Evolutionary conservation across 2,329 filamentous ascomycete species (phyloP), one percentile per base, ranked within the genome.

Genomic region (Trichoderma sp.): DNA sequence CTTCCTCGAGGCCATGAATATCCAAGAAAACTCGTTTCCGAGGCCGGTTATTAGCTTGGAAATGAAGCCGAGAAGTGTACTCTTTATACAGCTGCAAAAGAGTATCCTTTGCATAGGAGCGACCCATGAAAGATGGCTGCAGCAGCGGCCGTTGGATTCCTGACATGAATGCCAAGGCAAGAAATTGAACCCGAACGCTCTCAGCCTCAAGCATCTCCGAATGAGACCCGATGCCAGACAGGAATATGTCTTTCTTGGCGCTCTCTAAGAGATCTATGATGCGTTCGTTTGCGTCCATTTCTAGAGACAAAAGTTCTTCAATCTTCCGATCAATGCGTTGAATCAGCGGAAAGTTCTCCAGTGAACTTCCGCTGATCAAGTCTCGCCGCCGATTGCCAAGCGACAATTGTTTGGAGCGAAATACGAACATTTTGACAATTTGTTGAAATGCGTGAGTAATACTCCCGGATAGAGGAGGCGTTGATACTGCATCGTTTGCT

Each of bases 1-100:
- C 77, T 33, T 78, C 78, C 21, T 78, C 78, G 6, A 79, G 72
- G 31, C 73, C 75, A n/a, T 75, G 65, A 3, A 79, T 77, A 59
- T 76, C 71, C 3, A 79, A 53, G 60, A 79, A 79, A 0, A 75
- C 62, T 1, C 71, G 66, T 21, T 76, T 64, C 12, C 75, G 53
- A 6, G 65, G 73, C 4, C 65, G 65, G 3, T 66, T 59, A 27
- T 60, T 62, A 11, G 73, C 64, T 45, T 71, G 50, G 8, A 74
- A 74, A 31, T 74, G 71, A 12, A 75, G 66, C 7, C 38, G 35
- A 59, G 56, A 62, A 18, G 33, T 53, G 29, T 71, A 71, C 21
- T 75, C 56, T 14, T 33, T 50, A 24, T 74, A 74, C 2, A 74
- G 38, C 9, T 64, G 45, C 24, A 72, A 45, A 63, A 72, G 35